A percentile compares a stretch with the other conserved stretches of the same genome.
Conservation (phyloP, 78 protist genomes). For the slime mould (Dictyostelium discoideum) region DNA sequence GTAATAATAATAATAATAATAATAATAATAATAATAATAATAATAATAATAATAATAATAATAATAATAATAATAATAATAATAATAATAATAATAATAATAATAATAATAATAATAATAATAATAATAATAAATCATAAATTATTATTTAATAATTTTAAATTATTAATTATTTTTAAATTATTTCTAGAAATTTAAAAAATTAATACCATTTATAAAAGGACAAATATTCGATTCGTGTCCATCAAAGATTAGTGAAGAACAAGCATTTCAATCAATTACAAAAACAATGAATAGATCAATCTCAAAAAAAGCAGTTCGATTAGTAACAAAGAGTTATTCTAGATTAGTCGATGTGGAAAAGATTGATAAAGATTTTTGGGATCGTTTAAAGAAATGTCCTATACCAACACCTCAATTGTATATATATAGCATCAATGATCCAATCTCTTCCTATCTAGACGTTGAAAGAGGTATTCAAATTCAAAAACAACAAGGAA, state of each 20-base stretch:
- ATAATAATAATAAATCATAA: not conserved
- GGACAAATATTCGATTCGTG: slow-evolving; percentile 67
- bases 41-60: too few species aligned
- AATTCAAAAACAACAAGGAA: slow-evolving; percentile 11
- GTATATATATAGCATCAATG: slow-evolving; percentile 44
- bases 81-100: too few species aligned
- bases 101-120: too few species aligned
- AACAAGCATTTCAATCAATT: slow-evolving; percentile 26
- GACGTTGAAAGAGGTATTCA: slow-evolving; percentile 47
- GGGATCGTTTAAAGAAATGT: slow-evolving; percentile 44
- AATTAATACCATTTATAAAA: slow-evolving; percentile 26
- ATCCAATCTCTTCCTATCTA: not conserved
- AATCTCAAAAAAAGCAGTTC: not conserved
- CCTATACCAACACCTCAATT: slow-evolving; percentile 52
- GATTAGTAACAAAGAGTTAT: not conserved
- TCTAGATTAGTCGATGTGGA: slow-evolving; percentile 8
- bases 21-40: too few species aligned
- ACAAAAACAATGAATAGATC: not conserved
- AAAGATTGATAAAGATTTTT: slow-evolving; percentile 20
- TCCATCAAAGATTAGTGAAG: slow-evolving; percentile 27
- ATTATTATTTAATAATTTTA: not conserved
- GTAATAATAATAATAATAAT: too few species aligned
- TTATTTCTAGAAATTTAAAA: slow-evolving; percentile 29
- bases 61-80: too few species aligned
- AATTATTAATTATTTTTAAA: not conserved